Conservation (phyloP, 169 alveolate species). For the Plasmodium vivax region DNA sequence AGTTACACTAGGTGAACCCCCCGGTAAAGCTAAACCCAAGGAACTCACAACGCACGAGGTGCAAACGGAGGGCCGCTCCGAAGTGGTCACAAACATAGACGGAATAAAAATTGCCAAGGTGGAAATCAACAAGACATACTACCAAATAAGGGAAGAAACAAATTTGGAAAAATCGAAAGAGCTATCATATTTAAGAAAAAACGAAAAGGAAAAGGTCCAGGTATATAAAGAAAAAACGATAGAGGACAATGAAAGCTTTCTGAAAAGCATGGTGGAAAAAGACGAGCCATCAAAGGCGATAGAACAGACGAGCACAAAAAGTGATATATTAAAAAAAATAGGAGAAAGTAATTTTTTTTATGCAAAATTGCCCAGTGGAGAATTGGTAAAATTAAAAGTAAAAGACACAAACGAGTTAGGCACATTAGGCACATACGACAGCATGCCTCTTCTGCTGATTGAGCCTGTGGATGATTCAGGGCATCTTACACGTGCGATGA, state of each 20-base stretch:
- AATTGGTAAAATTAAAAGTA: conserved; percentile 63
- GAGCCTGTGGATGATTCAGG: conserved; percentile 51
- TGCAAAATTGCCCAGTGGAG: conserved; percentile 74
- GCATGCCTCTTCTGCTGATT: conserved; percentile 37
- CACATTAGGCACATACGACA: conserved; percentile 23
- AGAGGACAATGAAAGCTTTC: conserved; percentile 5
- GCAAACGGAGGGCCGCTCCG: neutral
- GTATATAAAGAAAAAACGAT: neutral
- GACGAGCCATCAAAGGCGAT: neutral
- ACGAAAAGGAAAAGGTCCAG: conserved; percentile 6
- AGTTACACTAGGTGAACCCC: too few relatives aligned
- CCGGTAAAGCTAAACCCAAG: neutral
- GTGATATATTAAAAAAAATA: conserved; percentile 25
- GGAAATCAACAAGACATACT: conserved; percentile 15
- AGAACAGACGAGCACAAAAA: neutral
- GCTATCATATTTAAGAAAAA: neutral
- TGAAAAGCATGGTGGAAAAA: neutral
- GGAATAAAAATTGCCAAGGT: conserved; percentile 43
- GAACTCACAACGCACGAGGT: neutral
- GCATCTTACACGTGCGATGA: neutral
- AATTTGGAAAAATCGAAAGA: neutral
- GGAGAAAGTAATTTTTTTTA: conserved; percentile 45
- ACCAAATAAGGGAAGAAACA: conserved; percentile 18
- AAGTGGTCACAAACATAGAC: neutral
- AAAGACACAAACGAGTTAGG: neutral